Percentiles rank a stretch among this genome's conserved stretches.
Conservation (phyloP, 768 basidiomycete species). For the Hysterangium stoloniferum region DNA sequence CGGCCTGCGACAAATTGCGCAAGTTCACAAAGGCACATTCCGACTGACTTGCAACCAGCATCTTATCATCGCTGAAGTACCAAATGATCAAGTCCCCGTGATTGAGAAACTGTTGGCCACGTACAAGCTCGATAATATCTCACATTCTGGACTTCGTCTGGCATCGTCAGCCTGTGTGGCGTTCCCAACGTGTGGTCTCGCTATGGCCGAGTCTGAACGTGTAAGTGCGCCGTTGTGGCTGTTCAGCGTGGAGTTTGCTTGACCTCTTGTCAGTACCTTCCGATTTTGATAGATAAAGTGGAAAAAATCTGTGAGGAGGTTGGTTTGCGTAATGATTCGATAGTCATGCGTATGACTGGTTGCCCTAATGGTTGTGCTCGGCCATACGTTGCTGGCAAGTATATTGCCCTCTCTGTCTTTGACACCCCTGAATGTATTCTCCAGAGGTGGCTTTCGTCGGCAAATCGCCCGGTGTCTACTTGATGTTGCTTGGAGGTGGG, state of each 20-base stretch:
- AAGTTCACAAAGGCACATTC: constrained; percentile 91
- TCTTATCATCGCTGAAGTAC: constrained; percentile 77
- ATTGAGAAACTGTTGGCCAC: constrained; percentile 76
- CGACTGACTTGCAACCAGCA: constrained; percentile 95
- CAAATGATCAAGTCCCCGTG: constrained; percentile 57
- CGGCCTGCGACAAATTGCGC: constrained; percentile 86
- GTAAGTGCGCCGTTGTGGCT: constrained; percentile 28
- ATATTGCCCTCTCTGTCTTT: not conserved
- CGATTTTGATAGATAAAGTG: constrained; percentile 86
- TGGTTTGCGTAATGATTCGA: constrained; percentile 87
- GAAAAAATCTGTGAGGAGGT: constrained; percentile 92
- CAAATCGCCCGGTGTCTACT: constrained; percentile 87
- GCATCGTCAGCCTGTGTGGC: constrained; percentile 95
- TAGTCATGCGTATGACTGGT: constrained; percentile 98
- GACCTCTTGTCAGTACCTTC: constrained; percentile 59
- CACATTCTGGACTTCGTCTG: constrained; percentile 69
- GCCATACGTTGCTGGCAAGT: constrained; percentile 80
- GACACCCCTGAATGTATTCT: constrained; percentile 1
- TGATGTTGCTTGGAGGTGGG: constrained; percentile 94
- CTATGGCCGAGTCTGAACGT: constrained; percentile 74
- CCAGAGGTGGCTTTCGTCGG: constrained; percentile 93
- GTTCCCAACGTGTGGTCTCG: constrained; percentile 89
- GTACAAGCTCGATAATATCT: constrained; percentile 86
- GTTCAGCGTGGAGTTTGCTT: constrained; percentile 30
- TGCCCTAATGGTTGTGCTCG: constrained; percentile 92